These are phyloP conservation scores for Chaetoceros tenuissimus DNA, from an alignment of 108 stramenopile species.

Conservation along the genomic window DNA sequence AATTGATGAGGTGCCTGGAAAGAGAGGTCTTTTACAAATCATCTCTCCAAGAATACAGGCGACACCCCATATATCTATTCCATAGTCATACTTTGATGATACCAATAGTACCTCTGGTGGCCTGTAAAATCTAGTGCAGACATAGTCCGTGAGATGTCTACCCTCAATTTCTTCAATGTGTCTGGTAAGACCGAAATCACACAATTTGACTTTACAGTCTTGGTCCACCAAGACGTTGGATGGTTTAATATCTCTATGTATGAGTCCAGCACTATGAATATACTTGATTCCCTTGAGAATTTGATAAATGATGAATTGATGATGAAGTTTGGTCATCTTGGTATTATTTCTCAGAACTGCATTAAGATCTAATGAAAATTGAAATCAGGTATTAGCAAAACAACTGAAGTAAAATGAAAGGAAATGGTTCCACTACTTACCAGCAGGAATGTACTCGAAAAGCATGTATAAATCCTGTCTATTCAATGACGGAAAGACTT, in stretches of 20 bases:
- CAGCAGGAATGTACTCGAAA: too few relatives aligned
- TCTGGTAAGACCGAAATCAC: slow-evolving; percentile 34
- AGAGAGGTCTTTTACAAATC: neutral
- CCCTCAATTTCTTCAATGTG: too few relatives aligned
- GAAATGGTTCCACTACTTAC: too few relatives aligned
- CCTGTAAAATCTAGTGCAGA: neutral
- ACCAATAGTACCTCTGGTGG: neutral
- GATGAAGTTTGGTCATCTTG: too few relatives aligned
- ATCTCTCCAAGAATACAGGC: neutral
- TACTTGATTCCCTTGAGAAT: slow-evolving; percentile 51
- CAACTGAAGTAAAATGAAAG: too few relatives aligned
- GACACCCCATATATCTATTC: neutral
- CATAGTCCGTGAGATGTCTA: neutral
- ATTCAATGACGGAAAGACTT: too few relatives aligned
- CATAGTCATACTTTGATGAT: neutral
- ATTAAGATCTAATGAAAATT: too few relatives aligned
- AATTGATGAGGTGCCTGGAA: neutral
- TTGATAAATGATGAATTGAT: too few relatives aligned
- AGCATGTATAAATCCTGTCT: too few relatives aligned
- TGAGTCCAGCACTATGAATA: slow-evolving; percentile 69
- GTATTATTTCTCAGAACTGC: too few relatives aligned
- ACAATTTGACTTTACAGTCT: slow-evolving; percentile 24
- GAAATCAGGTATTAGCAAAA: too few relatives aligned
- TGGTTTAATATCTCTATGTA: slow-evolving; percentile 49
- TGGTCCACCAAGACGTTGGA: slow-evolving; percentile 30